Conservation (phyloP, 2,329 filamentous ascomycete genomes). For the Hypoxylon sp. region DNA sequence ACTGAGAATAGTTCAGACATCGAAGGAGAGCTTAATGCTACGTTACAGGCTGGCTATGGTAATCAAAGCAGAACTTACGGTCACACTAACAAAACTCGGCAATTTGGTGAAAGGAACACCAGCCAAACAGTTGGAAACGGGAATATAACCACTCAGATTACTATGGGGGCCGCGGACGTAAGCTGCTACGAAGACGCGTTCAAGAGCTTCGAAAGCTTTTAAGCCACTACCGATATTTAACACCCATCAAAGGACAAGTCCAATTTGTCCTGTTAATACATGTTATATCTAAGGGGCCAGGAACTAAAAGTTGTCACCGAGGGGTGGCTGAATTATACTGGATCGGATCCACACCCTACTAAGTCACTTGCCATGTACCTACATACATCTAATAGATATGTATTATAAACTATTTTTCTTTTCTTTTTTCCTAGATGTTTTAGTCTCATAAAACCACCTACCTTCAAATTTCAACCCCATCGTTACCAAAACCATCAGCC, state of each 20-base stretch:
- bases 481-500: too few relatives aligned
- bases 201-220: not conserved
- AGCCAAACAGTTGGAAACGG: slow-evolving; percentile 13
- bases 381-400: too few relatives aligned
- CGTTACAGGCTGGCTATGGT: slow-evolving; percentile 14
- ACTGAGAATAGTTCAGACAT: slow-evolving; percentile 3
- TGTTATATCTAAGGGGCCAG: too few relatives aligned
- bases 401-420: too few relatives aligned
- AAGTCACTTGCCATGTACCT: too few relatives aligned
- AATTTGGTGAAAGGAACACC: slow-evolving; percentile 21
- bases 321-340: too few relatives aligned
- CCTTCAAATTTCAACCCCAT: too few relatives aligned
- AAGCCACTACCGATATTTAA: not conserved
- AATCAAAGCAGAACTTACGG: slow-evolving; percentile 19
- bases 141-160: slow-evolving; percentile 21
- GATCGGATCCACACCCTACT: too few relatives aligned
- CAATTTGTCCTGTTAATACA: too few relatives aligned
- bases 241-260: not conserved
- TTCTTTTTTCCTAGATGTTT: too few relatives aligned
- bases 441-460: too few relatives aligned
- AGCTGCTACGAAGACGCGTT: not conserved
- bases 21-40: slow-evolving; percentile 8
- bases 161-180: not conserved
- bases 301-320: too few relatives aligned
- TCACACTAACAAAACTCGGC: slow-evolving; percentile 15